Evolutionary conservation across 805 yeast genomes (phyloP).

Genomic region (Candida piceae): DNA sequence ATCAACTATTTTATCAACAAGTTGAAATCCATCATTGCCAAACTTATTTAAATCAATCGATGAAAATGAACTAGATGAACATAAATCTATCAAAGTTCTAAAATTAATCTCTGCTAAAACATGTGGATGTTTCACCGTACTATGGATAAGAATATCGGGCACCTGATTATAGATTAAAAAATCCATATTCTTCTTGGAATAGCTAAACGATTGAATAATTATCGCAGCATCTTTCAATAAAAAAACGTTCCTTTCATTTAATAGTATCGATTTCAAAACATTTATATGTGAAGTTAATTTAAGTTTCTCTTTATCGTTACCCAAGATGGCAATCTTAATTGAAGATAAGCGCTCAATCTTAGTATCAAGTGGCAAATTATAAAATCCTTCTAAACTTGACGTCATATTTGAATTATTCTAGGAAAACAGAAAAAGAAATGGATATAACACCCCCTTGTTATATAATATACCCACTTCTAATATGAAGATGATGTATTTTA

Average conservation of each 20-base stretch:
- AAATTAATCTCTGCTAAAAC: conserved; percentile 22
- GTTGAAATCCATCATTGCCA: conserved; percentile 7
- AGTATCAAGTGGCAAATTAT: conserved; percentile 4
- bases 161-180: conserved; percentile 14
- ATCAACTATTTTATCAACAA: conserved; percentile 12
- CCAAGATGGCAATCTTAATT: conserved; percentile 20
- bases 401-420: not conserved
- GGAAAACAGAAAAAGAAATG: no score
- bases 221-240: conserved; percentile 19
- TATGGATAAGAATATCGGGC: conserved; percentile 12
- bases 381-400: conserved; percentile 4
- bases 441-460: no score
- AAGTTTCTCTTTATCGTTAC: conserved; percentile 27
- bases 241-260: conserved; percentile 9
- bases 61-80: conserved; percentile 17
- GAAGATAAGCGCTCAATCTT: conserved; percentile 8
- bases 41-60: conserved; percentile 7
- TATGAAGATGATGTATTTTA: no score
- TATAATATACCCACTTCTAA: no score
- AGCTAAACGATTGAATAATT: conserved; percentile 27
- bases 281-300: conserved; percentile 12
- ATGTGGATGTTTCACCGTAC: conserved; percentile 14
- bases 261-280: conserved; percentile 10
- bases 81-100: conserved; percentile 22
- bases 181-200: conserved; percentile 17